Evolutionary conservation across 768 basidiomycete species (phyloP).

Genomic region (Pleurotus sapidus): DNA sequence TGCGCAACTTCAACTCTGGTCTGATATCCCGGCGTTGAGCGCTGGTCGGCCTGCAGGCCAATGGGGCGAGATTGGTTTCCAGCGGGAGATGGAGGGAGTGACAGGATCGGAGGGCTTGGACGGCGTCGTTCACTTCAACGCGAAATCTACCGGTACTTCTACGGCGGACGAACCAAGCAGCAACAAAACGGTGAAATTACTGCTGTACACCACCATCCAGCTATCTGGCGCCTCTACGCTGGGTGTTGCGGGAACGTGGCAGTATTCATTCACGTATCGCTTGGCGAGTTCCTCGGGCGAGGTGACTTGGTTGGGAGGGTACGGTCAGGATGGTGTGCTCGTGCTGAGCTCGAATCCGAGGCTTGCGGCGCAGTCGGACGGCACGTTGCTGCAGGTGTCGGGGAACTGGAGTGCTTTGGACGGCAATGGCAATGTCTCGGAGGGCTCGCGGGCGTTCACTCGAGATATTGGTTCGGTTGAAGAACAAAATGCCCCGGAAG

Average conservation of each 20-base stretch:
- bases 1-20: conserved; percentile 42
- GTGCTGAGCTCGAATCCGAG: conserved; percentile 23
- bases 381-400: too few species aligned
- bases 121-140: neutral
- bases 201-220: conserved; percentile 49
- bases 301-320: conserved; percentile 44
- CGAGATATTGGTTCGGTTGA: neutral
- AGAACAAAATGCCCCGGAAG: conserved; percentile 9
- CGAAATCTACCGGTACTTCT: neutral
- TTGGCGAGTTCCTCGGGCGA: conserved; percentile 39
- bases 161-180: neutral
- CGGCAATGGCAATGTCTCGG: too few species aligned
- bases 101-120: neutral
- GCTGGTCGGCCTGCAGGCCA: conserved; percentile 15
- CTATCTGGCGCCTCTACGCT: conserved; percentile 40
- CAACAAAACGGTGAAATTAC: neutral
- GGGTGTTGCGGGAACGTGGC: conserved; percentile 5
- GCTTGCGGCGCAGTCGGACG: neutral
- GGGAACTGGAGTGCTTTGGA: too few species aligned
- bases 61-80: conserved; percentile 26
- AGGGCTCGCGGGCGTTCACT: too few species aligned
- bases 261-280: conserved; percentile 48
- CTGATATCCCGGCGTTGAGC: conserved; percentile 27
- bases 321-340: conserved; percentile 39
- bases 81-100: neutral